Evolutionary conservation across 345 rosid genomes (phyloP).

Genomic region (Eucalyptus pauciflora): DNA sequence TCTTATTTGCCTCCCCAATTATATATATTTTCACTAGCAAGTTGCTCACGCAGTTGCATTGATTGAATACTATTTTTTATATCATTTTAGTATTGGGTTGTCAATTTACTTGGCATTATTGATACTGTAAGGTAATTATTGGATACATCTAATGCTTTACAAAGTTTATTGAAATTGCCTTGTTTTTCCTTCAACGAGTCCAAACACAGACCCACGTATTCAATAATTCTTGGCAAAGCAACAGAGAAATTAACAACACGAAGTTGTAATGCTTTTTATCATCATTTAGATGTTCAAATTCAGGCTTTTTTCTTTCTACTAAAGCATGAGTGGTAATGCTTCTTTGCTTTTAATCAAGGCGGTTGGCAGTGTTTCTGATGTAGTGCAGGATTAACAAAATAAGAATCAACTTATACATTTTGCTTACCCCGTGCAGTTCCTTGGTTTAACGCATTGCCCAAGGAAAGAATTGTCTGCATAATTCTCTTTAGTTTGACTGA

Average conservation of each 20-base stretch:
- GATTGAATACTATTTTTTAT: not conserved
- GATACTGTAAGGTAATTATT: not conserved
- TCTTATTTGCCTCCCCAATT: not conserved
- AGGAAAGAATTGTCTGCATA: conserved; percentile 88
- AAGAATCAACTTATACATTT: conserved; percentile 6
- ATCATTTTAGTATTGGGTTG: not conserved
- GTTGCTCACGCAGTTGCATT: not conserved
- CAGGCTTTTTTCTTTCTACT: not conserved
- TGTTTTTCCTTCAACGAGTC: not conserved
- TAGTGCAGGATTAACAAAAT: not conserved
- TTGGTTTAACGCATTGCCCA: conserved; percentile 93
- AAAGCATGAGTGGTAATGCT: not conserved
- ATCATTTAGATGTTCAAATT: not conserved
- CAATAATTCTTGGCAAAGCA: not conserved
- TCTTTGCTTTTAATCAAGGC: not conserved
- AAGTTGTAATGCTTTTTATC: not conserved
- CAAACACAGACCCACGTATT: not conserved
- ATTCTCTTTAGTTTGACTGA: conserved; percentile 71
- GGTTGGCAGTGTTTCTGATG: not conserved
- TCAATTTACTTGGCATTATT: not conserved
- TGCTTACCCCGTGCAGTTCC: conserved; percentile 97
- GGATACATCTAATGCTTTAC: not conserved
- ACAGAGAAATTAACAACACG: not conserved
- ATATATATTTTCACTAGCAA: not conserved
- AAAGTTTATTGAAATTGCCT: not conserved